Percentiles rank a stretch among this genome's conserved stretches.
Evolutionary conservation across 2,329 filamentous ascomycete species (phyloP).

Genomic region (Tolypocladium cylindrosporum): DNA sequence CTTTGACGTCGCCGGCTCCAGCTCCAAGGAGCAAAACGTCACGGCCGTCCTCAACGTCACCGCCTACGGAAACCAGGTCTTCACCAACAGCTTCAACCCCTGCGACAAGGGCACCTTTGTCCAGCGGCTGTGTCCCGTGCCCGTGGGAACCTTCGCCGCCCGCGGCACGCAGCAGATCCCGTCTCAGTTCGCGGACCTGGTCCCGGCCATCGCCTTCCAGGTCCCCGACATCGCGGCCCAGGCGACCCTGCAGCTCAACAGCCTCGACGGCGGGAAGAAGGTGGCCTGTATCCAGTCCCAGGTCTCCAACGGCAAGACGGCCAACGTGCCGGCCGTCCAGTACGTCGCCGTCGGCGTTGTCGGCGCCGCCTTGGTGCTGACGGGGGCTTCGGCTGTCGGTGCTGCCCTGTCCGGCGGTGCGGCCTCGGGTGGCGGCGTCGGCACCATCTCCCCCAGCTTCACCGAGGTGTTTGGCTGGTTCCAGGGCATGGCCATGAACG

Average conservation of each 20-base stretch:
- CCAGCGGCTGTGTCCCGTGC: constrained; percentile 73
- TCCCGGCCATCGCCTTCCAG: constrained; percentile 81
- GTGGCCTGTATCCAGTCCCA: constrained; percentile 77
- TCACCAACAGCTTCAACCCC: constrained; percentile 72
- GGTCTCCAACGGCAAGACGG: constrained; percentile 81
- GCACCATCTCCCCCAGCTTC: constrained; percentile 72
- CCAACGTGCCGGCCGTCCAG: constrained; percentile 63
- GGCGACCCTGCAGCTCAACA: constrained; percentile 67
- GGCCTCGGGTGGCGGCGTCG: constrained; percentile 41
- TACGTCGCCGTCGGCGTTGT: constrained; percentile 79
- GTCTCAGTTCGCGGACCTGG: constrained; percentile 56
- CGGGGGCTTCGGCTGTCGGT: constrained; percentile 60
- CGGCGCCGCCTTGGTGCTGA: constrained; percentile 68
- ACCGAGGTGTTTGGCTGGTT: constrained; percentile 81
- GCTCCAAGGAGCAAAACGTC: constrained; percentile 66
- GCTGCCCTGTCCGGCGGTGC: constrained; percentile 41
- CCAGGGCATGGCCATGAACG: constrained; percentile 88
- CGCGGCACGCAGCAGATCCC: constrained; percentile 64
- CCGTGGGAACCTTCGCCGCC: constrained; percentile 63
- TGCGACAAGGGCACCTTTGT: constrained; percentile 61
- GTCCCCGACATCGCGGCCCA: constrained; percentile 83
- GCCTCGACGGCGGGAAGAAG: constrained; percentile 45
- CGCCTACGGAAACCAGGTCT: constrained; percentile 77
- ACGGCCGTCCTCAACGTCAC: constrained; percentile 64
- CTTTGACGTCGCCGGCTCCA: constrained; percentile 78